Evolutionary conservation across 257 asterid species (phyloP).

Genomic region (Fraxinus quadrangulata): DNA sequence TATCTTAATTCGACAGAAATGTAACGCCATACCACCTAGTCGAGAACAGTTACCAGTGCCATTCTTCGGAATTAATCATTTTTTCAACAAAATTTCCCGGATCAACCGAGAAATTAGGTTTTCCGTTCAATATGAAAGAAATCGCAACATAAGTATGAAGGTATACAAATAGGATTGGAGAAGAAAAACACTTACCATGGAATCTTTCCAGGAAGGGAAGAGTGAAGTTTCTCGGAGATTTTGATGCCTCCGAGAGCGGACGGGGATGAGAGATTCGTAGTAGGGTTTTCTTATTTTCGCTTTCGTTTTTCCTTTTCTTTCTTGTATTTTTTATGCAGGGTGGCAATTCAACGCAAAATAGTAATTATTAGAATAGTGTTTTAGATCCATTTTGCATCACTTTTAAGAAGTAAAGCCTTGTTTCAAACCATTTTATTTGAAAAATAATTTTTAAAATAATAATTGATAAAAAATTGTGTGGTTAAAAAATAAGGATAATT

Average conservation of each 20-base stretch:
- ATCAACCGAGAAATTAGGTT: constrained; percentile 17
- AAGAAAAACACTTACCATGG: constrained; percentile 22
- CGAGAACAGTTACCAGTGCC: background rate
- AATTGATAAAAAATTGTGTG: too few species aligned
- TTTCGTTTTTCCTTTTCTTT: background rate
- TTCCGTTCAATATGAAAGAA: background rate
- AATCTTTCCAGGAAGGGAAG: constrained; percentile 2
- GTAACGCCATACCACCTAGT: constrained; percentile 11
- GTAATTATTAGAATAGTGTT: too few species aligned
- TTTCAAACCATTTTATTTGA: too few species aligned
- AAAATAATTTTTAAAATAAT: too few species aligned
- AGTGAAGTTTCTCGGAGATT: constrained; percentile 25
- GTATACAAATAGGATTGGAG: background rate
- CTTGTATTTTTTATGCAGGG: background rate
- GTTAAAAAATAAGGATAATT: too few species aligned
- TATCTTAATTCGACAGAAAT: background rate
- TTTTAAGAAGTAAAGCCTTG: too few species aligned
- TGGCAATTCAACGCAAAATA: too few species aligned
- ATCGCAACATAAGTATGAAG: background rate
- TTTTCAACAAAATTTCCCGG: background rate
- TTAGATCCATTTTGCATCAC: too few species aligned
- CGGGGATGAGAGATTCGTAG: constrained; percentile 4
- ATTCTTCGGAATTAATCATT: background rate
- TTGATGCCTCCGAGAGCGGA: constrained; percentile 16
- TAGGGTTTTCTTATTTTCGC: constrained; percentile 22